These are phyloP conservation scores for Lagenaria siceraria DNA, from an alignment of 306 rosid genomes.

Conservation along the genomic window DNA sequence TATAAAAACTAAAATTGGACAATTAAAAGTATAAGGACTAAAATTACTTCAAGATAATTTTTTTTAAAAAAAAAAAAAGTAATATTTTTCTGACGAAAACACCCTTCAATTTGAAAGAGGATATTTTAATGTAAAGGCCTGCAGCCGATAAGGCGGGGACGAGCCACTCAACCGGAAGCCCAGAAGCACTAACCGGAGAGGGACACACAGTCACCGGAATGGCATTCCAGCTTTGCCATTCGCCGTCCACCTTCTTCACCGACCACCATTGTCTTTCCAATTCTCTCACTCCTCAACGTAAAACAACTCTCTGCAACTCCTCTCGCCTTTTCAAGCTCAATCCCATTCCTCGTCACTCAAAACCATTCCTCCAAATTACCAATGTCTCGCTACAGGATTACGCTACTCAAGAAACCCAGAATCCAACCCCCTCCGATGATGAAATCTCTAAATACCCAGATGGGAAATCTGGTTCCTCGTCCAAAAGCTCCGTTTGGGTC, in stretches of 20 bases:
- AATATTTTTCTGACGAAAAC: background rate
- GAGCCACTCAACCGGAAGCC: background rate
- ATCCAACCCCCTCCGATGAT: slow-evolving; percentile 1
- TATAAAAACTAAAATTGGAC: too few species aligned
- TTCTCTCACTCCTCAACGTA: slow-evolving; percentile 16
- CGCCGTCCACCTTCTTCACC: slow-evolving; percentile 44
- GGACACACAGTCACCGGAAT: slow-evolving; percentile 13
- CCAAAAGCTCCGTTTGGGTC: slow-evolving; percentile 59
- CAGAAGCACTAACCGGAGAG: background rate
- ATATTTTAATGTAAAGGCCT: background rate
- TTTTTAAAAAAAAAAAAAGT: too few species aligned
- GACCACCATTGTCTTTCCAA: slow-evolving; percentile 26
- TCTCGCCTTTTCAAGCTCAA: slow-evolving; percentile 13
- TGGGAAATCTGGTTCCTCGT: slow-evolving; percentile 24
- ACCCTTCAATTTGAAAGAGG: background rate
- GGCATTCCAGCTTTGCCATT: slow-evolving; percentile 57
- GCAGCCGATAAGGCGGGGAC: slow-evolving; percentile 19
- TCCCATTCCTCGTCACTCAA: slow-evolving; percentile 13
- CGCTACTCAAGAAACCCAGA: slow-evolving; percentile 19
- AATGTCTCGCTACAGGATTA: slow-evolving; percentile 49
- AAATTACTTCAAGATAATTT: too few species aligned
- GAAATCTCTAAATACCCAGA: slow-evolving; percentile 15
- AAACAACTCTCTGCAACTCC: slow-evolving; percentile 11
- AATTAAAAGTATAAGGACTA: too few species aligned
- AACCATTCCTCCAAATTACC: slow-evolving; percentile 35